These are phyloP conservation scores for Venturia effusa DNA, from an alignment of 2,329 filamentous ascomycete genomes.

Conservation along the genomic window DNA sequence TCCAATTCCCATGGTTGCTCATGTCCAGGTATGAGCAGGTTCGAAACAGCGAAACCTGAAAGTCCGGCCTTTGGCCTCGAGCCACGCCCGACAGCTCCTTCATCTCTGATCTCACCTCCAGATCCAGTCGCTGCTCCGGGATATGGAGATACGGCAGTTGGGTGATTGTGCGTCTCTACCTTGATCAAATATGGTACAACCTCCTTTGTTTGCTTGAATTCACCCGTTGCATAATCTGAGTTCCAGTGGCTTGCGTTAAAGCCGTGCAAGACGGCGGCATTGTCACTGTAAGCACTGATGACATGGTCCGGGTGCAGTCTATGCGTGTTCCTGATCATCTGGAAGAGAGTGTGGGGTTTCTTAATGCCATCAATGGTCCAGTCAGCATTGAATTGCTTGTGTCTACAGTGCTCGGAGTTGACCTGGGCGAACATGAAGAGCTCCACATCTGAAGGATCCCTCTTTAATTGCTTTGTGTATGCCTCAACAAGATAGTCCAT, in stretches of 20 bases:
- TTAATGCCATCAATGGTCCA: constrained; percentile 86
- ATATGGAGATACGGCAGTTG: constrained; percentile 88
- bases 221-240: constrained; percentile 73
- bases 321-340: constrained; percentile 95
- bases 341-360: constrained; percentile 75
- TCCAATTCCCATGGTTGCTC: constrained; percentile 83
- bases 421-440: constrained; percentile 99
- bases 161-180: constrained; percentile 97
- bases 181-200: constrained; percentile 80
- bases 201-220: constrained; percentile 82
- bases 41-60: constrained; percentile 88
- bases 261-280: constrained; percentile 83
- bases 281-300: constrained; percentile 95
- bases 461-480: constrained; percentile 54
- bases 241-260: constrained; percentile 70
- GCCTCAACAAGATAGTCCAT: constrained; percentile 90
- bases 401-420: constrained; percentile 86
- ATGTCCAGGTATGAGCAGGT: constrained; percentile 78
- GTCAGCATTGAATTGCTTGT: constrained; percentile 91
- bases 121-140: constrained; percentile 90
- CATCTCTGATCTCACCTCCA: constrained; percentile 90
- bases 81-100: constrained; percentile 85
- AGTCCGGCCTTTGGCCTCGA: constrained; percentile 90
- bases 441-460: constrained; percentile 77
- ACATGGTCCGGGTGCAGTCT: constrained; percentile 64